Evolutionary conservation across 768 basidiomycete species (phyloP).

Genomic region (Trametes elegans): DNA sequence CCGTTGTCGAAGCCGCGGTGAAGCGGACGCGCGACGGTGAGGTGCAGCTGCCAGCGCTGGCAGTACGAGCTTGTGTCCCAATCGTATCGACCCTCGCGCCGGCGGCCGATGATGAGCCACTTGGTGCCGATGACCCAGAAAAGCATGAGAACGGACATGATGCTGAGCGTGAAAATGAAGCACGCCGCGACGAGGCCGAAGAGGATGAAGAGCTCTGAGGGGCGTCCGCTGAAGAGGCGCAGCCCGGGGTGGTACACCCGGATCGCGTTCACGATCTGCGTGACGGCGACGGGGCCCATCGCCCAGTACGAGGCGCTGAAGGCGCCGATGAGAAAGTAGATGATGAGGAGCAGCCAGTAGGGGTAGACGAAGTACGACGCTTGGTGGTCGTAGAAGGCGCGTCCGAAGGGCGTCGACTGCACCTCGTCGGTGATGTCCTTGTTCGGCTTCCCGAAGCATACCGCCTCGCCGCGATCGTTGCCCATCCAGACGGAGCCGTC

Average conservation of each 20-base stretch:
- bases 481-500: slow-evolving; percentile 49
- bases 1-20: slow-evolving; percentile 42
- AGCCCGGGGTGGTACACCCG: slow-evolving; percentile 32
- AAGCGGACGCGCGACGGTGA: slow-evolving; percentile 37
- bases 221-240: slow-evolving; percentile 35
- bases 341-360: slow-evolving; percentile 35
- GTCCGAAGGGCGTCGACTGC: slow-evolving; percentile 40
- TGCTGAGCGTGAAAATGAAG: slow-evolving; percentile 38
- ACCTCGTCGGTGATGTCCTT: slow-evolving; percentile 29
- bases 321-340: slow-evolving; percentile 38
- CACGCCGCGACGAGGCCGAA: slow-evolving; percentile 39
- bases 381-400: slow-evolving; percentile 41
- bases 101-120: slow-evolving; percentile 42
- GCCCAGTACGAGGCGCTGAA: slow-evolving; percentile 43
- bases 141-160: slow-evolving; percentile 38
- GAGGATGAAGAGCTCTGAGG: slow-evolving; percentile 40
- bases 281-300: slow-evolving; percentile 37
- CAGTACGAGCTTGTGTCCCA: slow-evolving; percentile 50
- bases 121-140: slow-evolving; percentile 43
- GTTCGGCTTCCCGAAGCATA: slow-evolving; percentile 14
- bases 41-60: slow-evolving; percentile 50
- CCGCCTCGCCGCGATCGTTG: slow-evolving; percentile 41
- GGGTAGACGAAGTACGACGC: slow-evolving; percentile 43
- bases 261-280: slow-evolving; percentile 37
- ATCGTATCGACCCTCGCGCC: slow-evolving; percentile 38